Conservation (phyloP, 441 rosid genomes). For the Gossypium lobatum region DNA sequence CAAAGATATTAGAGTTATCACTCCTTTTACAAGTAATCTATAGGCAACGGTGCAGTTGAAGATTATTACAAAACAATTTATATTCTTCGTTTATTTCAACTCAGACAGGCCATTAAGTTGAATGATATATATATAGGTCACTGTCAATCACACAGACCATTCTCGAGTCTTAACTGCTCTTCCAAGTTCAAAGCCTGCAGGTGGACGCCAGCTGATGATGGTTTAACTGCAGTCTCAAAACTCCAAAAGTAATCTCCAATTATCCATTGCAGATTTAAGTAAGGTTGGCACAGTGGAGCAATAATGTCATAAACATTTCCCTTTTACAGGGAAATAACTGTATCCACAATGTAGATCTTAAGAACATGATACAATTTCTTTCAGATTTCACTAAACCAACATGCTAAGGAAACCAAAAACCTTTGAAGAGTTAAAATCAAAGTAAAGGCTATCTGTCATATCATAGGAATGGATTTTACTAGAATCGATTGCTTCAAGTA, state of each 20-base stretch:
- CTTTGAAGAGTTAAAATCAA: neutral
- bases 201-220: conserved; percentile 3
- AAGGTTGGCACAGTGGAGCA: neutral
- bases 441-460: conserved; percentile 15
- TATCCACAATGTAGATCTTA: neutral
- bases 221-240: neutral
- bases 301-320: neutral
- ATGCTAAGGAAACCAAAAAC: neutral
- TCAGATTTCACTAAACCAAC: neutral
- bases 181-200: neutral
- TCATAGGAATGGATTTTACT: conserved; percentile 55
- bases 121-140: neutral
- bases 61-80: neutral
- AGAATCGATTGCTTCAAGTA: conserved; percentile 67
- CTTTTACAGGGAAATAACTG: neutral
- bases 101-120: neutral
- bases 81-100: neutral
- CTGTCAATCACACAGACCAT: neutral
- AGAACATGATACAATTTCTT: neutral
- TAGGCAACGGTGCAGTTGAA: neutral
- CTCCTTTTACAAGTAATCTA: neutral
- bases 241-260: neutral
- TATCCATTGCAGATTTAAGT: conserved; percentile 4
- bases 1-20: too few species aligned
- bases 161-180: neutral